A percentile compares a stretch with the other conserved stretches of the same genome.
These are phyloP conservation scores for Graphilbum ipis-grandicollis DNA, from an alignment of 2,329 filamentous ascomycete genomes.

Conservation along the genomic window DNA sequence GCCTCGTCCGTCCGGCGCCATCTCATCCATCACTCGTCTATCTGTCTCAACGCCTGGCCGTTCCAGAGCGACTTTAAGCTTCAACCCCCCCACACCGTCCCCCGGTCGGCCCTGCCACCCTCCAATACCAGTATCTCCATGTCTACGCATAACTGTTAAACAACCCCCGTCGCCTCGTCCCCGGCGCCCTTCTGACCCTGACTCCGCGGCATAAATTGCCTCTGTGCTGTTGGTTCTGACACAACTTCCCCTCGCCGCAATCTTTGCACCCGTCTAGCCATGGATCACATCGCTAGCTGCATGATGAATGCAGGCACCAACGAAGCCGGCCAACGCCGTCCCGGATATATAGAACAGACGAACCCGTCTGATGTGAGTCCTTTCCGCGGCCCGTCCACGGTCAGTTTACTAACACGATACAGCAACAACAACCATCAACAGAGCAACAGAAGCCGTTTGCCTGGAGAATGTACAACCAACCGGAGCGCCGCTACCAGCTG, in stretches of 20 bases:
- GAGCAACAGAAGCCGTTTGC: slow-evolving; percentile 27
- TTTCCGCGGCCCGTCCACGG: too few species aligned
- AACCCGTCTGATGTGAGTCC: too few species aligned
- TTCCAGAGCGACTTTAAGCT: too few species aligned
- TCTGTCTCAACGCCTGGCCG: too few species aligned
- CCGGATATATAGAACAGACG: slow-evolving; percentile 33
- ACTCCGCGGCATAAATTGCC: neutral
- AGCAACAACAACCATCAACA: neutral
- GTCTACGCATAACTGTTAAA: too few species aligned
- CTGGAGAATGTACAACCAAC: slow-evolving; percentile 39
- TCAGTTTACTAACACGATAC: neutral
- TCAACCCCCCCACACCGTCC: too few species aligned
- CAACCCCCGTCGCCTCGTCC: neutral
- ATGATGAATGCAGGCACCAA: slow-evolving; percentile 31
- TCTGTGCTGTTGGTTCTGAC: neutral
- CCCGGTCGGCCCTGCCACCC: too few species aligned
- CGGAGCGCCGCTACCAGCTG: slow-evolving; percentile 42
- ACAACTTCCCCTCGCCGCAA: neutral
- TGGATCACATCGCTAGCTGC: slow-evolving; percentile 47
- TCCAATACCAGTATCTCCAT: too few species aligned
- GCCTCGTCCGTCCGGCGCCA: too few species aligned
- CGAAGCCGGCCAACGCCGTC: slow-evolving; percentile 16
- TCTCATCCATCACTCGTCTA: neutral
- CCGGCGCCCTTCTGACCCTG: neutral
- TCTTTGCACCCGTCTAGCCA: slow-evolving; percentile 13